Base-by-base conservation (phyloP, 371 early-diverging fungal genomes). In the Mucor lusitanicus region DNA sequence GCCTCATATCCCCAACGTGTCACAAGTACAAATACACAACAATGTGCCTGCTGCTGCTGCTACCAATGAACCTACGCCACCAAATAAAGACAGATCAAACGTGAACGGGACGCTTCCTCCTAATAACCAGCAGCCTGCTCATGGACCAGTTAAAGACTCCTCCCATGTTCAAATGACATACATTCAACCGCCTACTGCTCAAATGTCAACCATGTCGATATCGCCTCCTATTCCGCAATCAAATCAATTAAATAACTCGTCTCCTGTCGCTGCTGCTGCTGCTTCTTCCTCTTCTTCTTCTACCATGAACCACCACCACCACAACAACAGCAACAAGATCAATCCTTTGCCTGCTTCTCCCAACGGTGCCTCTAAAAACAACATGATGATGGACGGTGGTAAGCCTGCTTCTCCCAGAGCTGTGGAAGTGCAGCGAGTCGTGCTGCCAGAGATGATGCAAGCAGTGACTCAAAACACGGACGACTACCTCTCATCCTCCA, bases 101-200 rank as follows among this genome's bases (percentile, higher is more conserved):
- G 70, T 70, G 70, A 62, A 65, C 13, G 42, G 42, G 12, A 33
- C 13, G 6, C 46, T 46, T 58, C 42, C 64, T 69, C 63, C 61
- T 53, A 71, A 59, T 54, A 58, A 58, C n/a, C 63, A 59, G 35
- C 48, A 55, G 48, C 48, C 69, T 59, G 70, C n/a, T 64, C 33
- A 44, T 33, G 40, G 23, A 23, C 70, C 66, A 64, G 61, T 63
- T 65, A 71, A 71, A 65, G 72, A 39, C 27, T 63, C 46, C 7
- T 39, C 53, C 15, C 71, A 68, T 57, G 76, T 81, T 39, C 73
- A 77, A 63, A 75, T 79, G 76, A 75, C 77, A 19, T 77, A 64
- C 63, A 78, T 81, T 59, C 46, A 74, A 61, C 70, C 81, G 30
- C 74, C 70, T 37, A 70, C 68, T 0, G 75, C 76, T 6, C 71